phyloP scores from a whole-genome alignment of 257 asterid genomes.

The Phtheirospermum japonicum region DNA sequence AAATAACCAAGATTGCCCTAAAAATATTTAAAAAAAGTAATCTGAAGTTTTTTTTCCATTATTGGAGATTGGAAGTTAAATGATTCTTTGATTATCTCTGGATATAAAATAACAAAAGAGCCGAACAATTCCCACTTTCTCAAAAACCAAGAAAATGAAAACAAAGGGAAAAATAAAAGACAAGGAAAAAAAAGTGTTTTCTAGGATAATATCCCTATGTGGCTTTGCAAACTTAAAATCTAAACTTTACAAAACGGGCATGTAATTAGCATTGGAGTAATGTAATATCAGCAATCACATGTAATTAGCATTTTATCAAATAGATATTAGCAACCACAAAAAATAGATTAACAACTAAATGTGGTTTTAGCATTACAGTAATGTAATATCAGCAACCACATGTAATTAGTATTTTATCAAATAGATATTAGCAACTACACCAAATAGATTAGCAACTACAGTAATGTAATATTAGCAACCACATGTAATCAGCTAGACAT shows the following conservation, averaged over 20 bases:
- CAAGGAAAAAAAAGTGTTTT: neutral
- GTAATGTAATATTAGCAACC: too few species aligned
- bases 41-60: neutral
- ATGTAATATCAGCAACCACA: too few species aligned
- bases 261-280: too few species aligned
- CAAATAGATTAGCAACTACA: too few species aligned
- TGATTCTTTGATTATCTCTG: neutral
- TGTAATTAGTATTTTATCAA: too few species aligned
- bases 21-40: neutral
- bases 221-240: conserved; percentile 28
- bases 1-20: neutral
- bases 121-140: neutral
- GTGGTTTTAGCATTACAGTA: too few species aligned
- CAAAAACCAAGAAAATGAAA: neutral
- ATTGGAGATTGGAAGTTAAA: neutral
- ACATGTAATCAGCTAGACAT: too few species aligned
- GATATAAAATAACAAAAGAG: neutral
- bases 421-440: too few species aligned
- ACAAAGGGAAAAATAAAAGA: neutral
- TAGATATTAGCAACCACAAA: too few species aligned
- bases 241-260: conserved; percentile 31
- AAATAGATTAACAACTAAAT: too few species aligned
- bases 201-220: conserved; percentile 12
- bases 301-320: too few species aligned
- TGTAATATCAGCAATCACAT: too few species aligned